These are phyloP conservation scores for Syzygium aromaticum DNA, from an alignment of 345 rosid species.

Conservation along the genomic window DNA sequence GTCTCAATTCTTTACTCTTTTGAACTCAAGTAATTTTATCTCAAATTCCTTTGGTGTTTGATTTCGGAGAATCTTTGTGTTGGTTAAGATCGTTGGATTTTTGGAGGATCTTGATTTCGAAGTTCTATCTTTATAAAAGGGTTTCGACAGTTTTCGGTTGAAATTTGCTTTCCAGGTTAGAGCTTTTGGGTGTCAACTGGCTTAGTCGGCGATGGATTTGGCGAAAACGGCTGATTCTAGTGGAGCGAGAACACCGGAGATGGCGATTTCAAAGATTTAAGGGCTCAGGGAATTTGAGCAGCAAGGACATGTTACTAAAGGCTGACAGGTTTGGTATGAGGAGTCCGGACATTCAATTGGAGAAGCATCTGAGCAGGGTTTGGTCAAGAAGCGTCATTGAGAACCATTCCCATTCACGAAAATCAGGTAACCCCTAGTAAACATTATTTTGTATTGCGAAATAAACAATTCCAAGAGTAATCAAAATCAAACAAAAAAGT, in stretches of 20 bases:
- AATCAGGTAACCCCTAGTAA: too few species aligned
- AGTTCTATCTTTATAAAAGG: background rate
- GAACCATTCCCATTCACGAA: too few species aligned
- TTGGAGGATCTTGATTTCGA: background rate
- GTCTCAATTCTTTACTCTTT: background rate
- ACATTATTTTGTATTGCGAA: too few species aligned
- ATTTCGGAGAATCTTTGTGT: background rate
- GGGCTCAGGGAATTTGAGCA: constrained; percentile 36
- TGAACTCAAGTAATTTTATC: background rate
- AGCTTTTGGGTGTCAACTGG: background rate
- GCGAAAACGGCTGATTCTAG: constrained; percentile 16
- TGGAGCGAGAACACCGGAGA: constrained; percentile 8
- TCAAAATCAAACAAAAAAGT: too few species aligned
- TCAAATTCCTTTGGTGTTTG: too few species aligned
- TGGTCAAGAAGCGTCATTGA: constrained; percentile 60
- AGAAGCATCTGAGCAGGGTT: constrained; percentile 80
- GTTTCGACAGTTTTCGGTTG: background rate
- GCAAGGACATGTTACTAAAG: constrained; percentile 64
- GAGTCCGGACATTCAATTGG: constrained; percentile 81
- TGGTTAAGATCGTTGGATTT: background rate
- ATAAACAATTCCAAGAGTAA: too few species aligned
- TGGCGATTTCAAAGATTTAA: constrained; percentile 11
- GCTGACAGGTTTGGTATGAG: constrained; percentile 82
- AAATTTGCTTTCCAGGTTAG: background rate
- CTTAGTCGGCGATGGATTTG: background rate